Base-by-base conservation (phyloP, 108 stramenopile genomes). In the Skeletonema grethae region DNA sequence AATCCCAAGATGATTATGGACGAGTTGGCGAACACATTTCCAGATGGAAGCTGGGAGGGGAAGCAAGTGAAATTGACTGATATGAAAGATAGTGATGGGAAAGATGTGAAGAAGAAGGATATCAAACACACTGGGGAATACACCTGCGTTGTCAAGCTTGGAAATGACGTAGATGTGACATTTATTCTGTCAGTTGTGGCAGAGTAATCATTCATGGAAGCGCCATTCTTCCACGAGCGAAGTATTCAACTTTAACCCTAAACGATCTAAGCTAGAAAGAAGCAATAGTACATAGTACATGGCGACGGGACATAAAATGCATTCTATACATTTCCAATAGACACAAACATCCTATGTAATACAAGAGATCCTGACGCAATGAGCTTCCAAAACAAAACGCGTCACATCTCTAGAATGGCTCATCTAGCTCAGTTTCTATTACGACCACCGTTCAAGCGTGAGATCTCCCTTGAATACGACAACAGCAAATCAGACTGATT, bases 91-190 rank as follows among this genome's bases (percentile, higher is more conserved):
- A 69, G 57, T 41, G 64, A 86, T 18, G 86, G 81, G 24, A 85
- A 72, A 20, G 84, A 84, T 39, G 76, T 81, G 28, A 64, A 79
- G 61, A 70, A 65, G 62, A 79, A 83, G 32, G 89, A 90, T 63
- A 90, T 93, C 62, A 93, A 93, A 62, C 67, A 80, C 38, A 63
- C 84, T 8, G 92, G 92, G 20, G 70, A 85, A 13, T 93, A 82
- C 73, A 67, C 29, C 4, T 76, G 84, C 3, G 69, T 53, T 13
- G 57, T 93, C n/a, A 41, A 75, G 11, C 76, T 93, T 18, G 68
- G 75, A 11, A 86, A 72, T 34, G 89, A 79, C 25, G 63, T 93
- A 1, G 70, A 76, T 45, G 88, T 73, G 3, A 85, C 66, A 24
- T 76, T 85, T 29, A 55, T 74, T 35, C 48, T 92, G 61, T 64